Evolutionary conservation across 2,329 filamentous ascomycete species (phyloP), one percentile per base, ranked within the genome.

Genomic region (Penicillium sp.): DNA sequence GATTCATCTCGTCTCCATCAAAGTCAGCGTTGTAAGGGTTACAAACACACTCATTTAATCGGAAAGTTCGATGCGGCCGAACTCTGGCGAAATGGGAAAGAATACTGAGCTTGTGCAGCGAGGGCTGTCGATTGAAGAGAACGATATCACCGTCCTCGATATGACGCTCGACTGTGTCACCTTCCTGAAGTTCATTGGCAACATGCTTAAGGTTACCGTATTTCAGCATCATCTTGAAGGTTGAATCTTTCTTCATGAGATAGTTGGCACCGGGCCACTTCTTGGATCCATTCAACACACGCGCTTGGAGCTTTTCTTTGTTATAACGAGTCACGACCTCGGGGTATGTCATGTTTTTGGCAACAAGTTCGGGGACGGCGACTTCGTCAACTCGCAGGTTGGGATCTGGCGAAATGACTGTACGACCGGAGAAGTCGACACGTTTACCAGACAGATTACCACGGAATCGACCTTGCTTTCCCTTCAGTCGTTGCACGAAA

Each of bases 1-100:
- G 80, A 70, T 99, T 99, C 95, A 99, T 99, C 77, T 99, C 95
- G 70, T 99, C 95, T 62, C 95, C 95, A 71, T 99, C 95, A 69
- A 99, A 99, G 85, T 99, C 95, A 58, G 95, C 95, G 70, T 99
- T 99, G 83, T 99, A 99, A 3, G 95, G 95, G 63, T 91, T 93
- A 78, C 95, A 99, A 1, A 97, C 95, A 85, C 95, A 99, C 76
- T 99, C 95, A 74, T 99, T 99, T 19, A 99, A 84, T 57, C 95
- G 89, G 75, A 99, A 98, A 0, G 95, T 99, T 76, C 93, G 88
- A 89, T 95, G 96, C 0, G 94, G 95, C 53, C 95, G 87, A 52
- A 99, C 87, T 77, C 97, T 97, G 69, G 90, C 95, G 71, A 90
- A 88, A 81, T 99, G 95, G 73, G 91, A 94, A 80, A 99, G 93